These are phyloP conservation scores for Mikania micrantha DNA, from an alignment of 129 eudicot species.

Conservation along the genomic window DNA sequence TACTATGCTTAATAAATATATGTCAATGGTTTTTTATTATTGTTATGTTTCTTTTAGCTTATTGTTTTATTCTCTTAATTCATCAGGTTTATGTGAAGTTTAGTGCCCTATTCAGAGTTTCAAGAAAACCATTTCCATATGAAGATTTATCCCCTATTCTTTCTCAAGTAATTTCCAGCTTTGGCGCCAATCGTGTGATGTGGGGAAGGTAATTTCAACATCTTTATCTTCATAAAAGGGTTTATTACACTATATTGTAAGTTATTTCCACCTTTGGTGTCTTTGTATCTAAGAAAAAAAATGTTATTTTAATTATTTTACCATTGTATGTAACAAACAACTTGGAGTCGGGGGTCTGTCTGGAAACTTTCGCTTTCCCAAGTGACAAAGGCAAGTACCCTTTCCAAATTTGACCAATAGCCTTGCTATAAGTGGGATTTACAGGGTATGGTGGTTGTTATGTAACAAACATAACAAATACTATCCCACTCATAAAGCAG, in stretches of 20 bases:
- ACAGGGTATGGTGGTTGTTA: no score
- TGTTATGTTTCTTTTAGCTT: background rate
- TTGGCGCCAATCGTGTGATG: conserved; percentile 81
- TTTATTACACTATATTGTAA: background rate
- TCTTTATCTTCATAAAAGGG: background rate
- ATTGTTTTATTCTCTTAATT: background rate
- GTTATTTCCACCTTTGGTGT: no score
- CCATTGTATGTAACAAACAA: background rate
- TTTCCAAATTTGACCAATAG: no score
- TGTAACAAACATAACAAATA: no score
- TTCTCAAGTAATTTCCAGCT: conserved; percentile 54
- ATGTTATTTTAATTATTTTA: no score
- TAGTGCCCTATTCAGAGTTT: conserved; percentile 74
- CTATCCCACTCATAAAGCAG: no score
- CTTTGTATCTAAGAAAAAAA: no score
- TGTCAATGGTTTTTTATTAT: background rate
- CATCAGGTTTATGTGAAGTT: conserved; percentile 69
- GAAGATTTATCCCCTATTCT: conserved; percentile 53
- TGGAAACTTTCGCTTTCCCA: no score
- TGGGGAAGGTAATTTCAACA: conserved; percentile 72
- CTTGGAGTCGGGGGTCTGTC: no score
- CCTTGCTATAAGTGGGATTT: no score
- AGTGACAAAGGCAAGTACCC: no score
- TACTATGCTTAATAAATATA: background rate
- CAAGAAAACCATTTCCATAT: conserved; percentile 62